A percentile compares a stretch with the other conserved stretches of the same genome.
Conservation (phyloP, 768 basidiomycete genomes). For the Phylloporus scabripes region DNA sequence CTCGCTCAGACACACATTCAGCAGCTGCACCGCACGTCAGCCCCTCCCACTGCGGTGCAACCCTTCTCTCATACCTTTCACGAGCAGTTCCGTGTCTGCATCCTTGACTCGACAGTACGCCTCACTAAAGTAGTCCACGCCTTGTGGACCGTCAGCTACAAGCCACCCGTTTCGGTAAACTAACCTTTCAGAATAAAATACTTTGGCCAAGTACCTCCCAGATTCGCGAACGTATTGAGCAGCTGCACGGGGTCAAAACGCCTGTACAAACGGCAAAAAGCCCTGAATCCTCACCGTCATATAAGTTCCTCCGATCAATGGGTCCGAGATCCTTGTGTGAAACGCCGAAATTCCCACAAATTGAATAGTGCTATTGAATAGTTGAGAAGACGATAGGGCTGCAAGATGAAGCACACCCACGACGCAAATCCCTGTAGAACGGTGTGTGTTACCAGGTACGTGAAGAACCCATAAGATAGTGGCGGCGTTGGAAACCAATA, state of each 20-base stretch:
- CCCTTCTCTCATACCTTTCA: constrained; percentile 43
- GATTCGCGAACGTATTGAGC: constrained; percentile 91
- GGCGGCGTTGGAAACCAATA: constrained; percentile 79
- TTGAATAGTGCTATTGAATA: constrained; percentile 75
- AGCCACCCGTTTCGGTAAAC: background rate
- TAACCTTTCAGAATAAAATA: constrained; percentile 91
- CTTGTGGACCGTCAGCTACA: constrained; percentile 32
- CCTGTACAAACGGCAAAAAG: constrained; percentile 1
- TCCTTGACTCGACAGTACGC: constrained; percentile 77
- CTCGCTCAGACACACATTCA: constrained; percentile 92
- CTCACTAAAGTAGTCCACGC: constrained; percentile 82
- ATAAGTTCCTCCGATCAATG: constrained; percentile 95
- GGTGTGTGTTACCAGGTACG: constrained; percentile 74
- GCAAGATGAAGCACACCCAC: constrained; percentile 42
- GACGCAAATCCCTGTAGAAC: constrained; percentile 79
- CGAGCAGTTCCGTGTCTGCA: constrained; percentile 43
- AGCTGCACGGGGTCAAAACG: constrained; percentile 44
- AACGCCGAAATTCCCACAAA: constrained; percentile 99
- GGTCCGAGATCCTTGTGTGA: constrained; percentile 94
- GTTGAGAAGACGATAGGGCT: background rate
- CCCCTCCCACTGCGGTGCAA: background rate
- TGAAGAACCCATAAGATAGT: constrained; percentile 70
- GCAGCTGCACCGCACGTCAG: constrained; percentile 42
- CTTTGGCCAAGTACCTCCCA: constrained; percentile 98
- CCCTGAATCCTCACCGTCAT: constrained; percentile 72